These are phyloP conservation scores for Galerina marginata DNA, from an alignment of 768 basidiomycete species.

Conservation along the genomic window DNA sequence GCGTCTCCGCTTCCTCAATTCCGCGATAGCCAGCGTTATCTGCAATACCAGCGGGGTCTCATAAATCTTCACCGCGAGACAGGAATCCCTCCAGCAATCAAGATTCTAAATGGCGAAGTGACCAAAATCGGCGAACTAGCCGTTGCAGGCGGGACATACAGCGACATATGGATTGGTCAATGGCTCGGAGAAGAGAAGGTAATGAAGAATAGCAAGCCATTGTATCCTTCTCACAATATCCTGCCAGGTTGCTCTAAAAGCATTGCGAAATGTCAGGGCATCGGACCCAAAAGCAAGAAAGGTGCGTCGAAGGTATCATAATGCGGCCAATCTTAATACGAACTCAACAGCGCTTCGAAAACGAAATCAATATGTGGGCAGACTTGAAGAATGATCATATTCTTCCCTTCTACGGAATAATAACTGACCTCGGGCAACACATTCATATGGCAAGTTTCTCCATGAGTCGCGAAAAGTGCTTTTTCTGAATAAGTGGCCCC, in stretches of 20 bases:
- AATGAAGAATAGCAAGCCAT: not conserved
- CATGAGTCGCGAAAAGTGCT: not conserved
- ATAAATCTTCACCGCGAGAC: conserved; percentile 53
- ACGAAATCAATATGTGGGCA: conserved; percentile 62
- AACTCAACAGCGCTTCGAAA: conserved; percentile 53
- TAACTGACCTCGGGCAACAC: conserved; percentile 54
- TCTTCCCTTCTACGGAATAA: conserved; percentile 60
- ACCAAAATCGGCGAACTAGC: conserved; percentile 42
- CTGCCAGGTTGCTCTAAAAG: conserved; percentile 61
- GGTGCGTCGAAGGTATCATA: conserved; percentile 28
- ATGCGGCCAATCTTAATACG: conserved; percentile 1
- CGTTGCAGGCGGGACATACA: conserved; percentile 56
- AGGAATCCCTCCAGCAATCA: conserved; percentile 58
- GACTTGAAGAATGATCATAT: conserved; percentile 56
- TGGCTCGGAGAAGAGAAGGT: conserved; percentile 64
- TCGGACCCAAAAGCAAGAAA: conserved; percentile 47
- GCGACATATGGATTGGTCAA: conserved; percentile 57
- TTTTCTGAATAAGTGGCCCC: not conserved
- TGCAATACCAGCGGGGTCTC: conserved; percentile 51
- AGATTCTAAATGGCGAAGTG: conserved; percentile 59
- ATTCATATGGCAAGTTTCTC: conserved; percentile 49
- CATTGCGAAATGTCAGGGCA: conserved; percentile 50
- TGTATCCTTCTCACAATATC: not conserved
- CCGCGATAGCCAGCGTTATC: conserved; percentile 38
- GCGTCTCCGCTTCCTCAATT: conserved; percentile 25